A percentile compares a stretch with the other conserved stretches of the same genome.
These are phyloP conservation scores for Pseudisothecium myosuroides DNA, from an alignment of 225 moss, liverwort and hornwort genomes.

Conservation along the genomic window DNA sequence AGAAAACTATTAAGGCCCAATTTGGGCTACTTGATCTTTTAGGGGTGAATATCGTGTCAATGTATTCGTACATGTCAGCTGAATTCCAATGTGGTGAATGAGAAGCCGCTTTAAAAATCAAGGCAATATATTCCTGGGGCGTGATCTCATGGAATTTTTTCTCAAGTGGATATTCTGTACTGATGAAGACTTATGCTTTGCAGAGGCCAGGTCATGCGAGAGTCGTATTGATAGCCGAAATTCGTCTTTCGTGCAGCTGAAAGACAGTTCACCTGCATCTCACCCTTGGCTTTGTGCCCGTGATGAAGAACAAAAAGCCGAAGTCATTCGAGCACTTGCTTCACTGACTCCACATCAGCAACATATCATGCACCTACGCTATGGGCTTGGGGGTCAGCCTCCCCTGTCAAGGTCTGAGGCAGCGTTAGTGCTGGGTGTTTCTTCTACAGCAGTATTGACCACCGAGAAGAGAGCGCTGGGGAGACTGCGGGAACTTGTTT, in stretches of 20 bases:
- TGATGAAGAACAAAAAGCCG: conserved; percentile 51
- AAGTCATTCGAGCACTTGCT: conserved; percentile 50
- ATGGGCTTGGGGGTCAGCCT: conserved; percentile 58
- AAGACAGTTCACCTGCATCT: conserved; percentile 10
- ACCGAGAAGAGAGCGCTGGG: conserved; percentile 40
- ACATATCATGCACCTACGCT: conserved; percentile 15
- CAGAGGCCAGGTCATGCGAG: conserved; percentile 18
- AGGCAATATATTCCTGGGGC: background rate
- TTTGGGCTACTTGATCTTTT: background rate
- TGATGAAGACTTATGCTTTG: background rate
- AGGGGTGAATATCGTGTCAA: background rate
- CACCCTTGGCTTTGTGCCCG: conserved; percentile 47
- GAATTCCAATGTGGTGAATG: background rate
- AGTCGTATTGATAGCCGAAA: conserved; percentile 9
- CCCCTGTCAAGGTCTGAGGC: conserved; percentile 52
- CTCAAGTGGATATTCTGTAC: background rate
- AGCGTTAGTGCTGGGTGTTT: conserved; percentile 13
- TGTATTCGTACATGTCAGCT: background rate
- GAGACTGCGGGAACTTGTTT: conserved; percentile 16
- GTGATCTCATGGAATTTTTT: background rate
- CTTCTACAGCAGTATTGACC: conserved; percentile 25
- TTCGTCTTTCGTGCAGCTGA: conserved; percentile 17
- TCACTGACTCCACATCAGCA: conserved; percentile 64
- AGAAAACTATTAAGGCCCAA: background rate
- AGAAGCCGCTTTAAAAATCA: background rate